Base-by-base conservation (phyloP, 2,329 filamentous ascomycete genomes). In the Camptophora hylomeconis region DNA sequence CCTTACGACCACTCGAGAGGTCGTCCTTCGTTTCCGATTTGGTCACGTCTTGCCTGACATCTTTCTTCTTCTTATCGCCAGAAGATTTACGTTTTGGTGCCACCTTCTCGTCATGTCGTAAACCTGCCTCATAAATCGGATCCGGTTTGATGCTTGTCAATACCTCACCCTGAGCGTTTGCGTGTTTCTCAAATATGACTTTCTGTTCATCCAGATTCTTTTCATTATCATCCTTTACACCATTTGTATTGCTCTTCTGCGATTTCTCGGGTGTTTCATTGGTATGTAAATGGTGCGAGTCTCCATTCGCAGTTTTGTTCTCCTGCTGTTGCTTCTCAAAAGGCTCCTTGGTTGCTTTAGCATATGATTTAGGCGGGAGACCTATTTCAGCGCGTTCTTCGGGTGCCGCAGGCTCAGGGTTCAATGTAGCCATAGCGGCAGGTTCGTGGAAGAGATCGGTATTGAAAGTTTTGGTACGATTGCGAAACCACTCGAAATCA, bases 1-100 rank as follows among this genome's bases (percentile, higher is more conserved):
- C 66, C 42, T 56, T 50, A 23, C 63, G 55, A 14, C 66, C 66
- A 35, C 63, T 63, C 27, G 61, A 61, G 31, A 70, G 57, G n/a
- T n/a, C n/a, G n/a, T n/a, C n/a, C n/a, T n/a, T n/a, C n/a, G n/a
- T n/a, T 39, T 40, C 26, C 14, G 32, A 26, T 16, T 35, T 31
- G 5, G 33, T 21, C 10, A 22, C 18, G 13, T 37, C 37, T 26
- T 42, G 38, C 14, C 31, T 28, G 16, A 38, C 36, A 26, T 24
- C 11, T 9, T 23, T 30, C 21, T 30, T 63, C 53, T 14, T 50
- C 47, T 30, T 52, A 4, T 24, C 28, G n/a, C 28, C n/a, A 4
- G 26, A 28, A n/a, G n/a, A n/a, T n/a, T n/a, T n/a, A n/a, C n/a
- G 31, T 26, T 31, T 31, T 2, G 37, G 35, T 7, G 38, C 43